A percentile compares a stretch with the other conserved stretches of the same genome.
phyloP scores from a whole-genome alignment of 116 monocot genomes.

The Iris pallida region DNA sequence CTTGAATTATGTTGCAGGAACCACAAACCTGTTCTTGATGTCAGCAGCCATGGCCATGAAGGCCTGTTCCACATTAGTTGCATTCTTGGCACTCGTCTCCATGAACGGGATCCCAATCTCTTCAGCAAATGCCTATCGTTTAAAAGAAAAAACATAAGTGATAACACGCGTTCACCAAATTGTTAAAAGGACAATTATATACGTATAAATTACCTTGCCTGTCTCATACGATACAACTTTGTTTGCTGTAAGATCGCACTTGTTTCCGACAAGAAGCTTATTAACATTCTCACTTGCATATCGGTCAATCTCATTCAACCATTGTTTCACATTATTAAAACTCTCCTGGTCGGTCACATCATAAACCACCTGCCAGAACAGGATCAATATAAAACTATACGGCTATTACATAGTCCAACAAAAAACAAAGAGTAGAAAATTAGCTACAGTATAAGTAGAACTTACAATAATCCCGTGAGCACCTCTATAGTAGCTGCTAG shows the following conservation, averaged over 20 bases:
- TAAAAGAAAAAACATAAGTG: not conserved
- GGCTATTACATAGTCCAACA: not conserved
- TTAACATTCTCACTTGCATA: slow-evolving; percentile 45
- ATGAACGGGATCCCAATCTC: slow-evolving; percentile 31
- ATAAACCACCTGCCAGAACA: slow-evolving; percentile 33
- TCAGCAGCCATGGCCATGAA: slow-evolving; percentile 30
- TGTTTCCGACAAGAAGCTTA: slow-evolving; percentile 47
- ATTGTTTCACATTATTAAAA: slow-evolving; percentile 50
- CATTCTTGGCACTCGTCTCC: slow-evolving; percentile 29
- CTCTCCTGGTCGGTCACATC: slow-evolving; percentile 51
- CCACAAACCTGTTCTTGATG: slow-evolving; percentile 26
- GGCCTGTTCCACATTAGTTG: slow-evolving; percentile 25
- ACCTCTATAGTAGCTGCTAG: slow-evolving; percentile 51
- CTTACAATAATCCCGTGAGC: slow-evolving; percentile 48
- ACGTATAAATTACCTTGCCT: slow-evolving; percentile 22
- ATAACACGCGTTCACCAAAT: not conserved
- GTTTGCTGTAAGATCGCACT: slow-evolving; percentile 31
- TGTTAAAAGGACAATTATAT: not conserved
- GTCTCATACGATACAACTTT: slow-evolving; percentile 46
- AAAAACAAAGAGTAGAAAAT: not conserved
- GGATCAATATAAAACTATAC: not conserved
- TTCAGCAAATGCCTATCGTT: slow-evolving; percentile 28
- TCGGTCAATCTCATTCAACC: slow-evolving; percentile 41
- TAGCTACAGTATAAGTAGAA: not conserved
- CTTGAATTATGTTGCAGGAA: too few relatives aligned